Evolutionary conservation across 176 grass and related monocot genomes (phyloP).

Genomic region (Oryza nivara): DNA sequence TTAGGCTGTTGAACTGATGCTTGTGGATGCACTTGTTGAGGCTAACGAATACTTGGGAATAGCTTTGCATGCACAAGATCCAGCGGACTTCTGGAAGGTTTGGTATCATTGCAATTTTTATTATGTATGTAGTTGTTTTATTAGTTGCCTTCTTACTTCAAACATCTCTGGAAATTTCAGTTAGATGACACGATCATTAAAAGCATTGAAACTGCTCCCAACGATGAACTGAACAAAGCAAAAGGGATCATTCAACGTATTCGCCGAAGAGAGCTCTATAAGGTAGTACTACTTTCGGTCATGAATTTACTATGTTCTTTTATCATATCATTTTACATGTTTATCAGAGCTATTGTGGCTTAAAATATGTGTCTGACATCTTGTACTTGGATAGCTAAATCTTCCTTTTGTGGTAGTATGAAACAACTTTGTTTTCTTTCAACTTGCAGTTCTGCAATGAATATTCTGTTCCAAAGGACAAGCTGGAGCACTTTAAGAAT

Average conservation of each 20-base stretch:
- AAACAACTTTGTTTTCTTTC: conserved; percentile 4
- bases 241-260: conserved; percentile 79
- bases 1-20: conserved; percentile 93
- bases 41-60: conserved; percentile 84
- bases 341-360: conserved; percentile 14
- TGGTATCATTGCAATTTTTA: conserved; percentile 22
- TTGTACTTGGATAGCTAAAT: conserved; percentile 29
- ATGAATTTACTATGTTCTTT: not conserved
- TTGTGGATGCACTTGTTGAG: conserved; percentile 77
- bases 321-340: not conserved
- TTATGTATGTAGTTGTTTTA: conserved; percentile 17
- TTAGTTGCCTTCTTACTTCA: not conserved
- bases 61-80: conserved; percentile 72
- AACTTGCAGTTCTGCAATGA: conserved; percentile 94
- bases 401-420: conserved; percentile 14
- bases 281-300: conserved; percentile 40
- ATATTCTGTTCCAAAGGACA: conserved; percentile 94
- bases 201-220: conserved; percentile 71
- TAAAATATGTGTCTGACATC: not conserved
- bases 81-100: conserved; percentile 96
- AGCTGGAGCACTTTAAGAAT: conserved; percentile 85
- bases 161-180: conserved; percentile 44
- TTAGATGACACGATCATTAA: conserved; percentile 94
- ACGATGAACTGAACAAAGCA: conserved; percentile 68
- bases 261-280: conserved; percentile 85